A percentile compares a stretch with the other conserved stretches of the same genome.
Evolutionary conservation across 2,329 filamentous ascomycete species (phyloP).

Genomic region (Verruconis gallopava): DNA sequence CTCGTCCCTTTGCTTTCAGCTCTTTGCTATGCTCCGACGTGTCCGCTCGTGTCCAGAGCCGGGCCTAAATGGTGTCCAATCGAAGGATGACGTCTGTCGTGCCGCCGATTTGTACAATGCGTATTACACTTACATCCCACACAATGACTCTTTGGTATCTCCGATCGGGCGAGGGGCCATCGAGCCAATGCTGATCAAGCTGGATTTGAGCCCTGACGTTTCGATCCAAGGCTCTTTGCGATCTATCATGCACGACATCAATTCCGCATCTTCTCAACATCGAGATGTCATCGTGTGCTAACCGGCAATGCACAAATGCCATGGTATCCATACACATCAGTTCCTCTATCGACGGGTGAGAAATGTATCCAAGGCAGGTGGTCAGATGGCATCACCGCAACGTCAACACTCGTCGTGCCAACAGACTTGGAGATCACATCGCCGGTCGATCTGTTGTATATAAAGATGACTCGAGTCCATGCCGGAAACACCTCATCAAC

Average conservation of each 20-base stretch:
- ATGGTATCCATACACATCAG: background rate
- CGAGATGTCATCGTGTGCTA: background rate
- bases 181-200: background rate
- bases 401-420: conserved; percentile 10
- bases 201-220: background rate
- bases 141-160: background rate
- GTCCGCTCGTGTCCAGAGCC: too few species aligned
- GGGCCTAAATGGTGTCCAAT: too few species aligned
- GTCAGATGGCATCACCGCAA: conserved; percentile 7
- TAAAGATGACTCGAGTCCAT: background rate
- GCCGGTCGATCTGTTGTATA: background rate
- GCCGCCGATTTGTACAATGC: too few species aligned
- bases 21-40: too few species aligned
- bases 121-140: background rate
- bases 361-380: too few species aligned
- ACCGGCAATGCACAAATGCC: background rate
- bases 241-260: background rate
- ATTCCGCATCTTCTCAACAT: background rate
- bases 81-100: too few species aligned
- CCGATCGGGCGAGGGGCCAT: background rate
- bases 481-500: background rate
- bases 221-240: background rate
- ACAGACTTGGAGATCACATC: conserved; percentile 4
- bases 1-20: too few species aligned
- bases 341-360: too few species aligned